A percentile compares a stretch with the other conserved stretches of the same genome.
These are phyloP conservation scores for Floccularia luteovirens DNA, from an alignment of 768 basidiomycete genomes.

Conservation along the genomic window DNA sequence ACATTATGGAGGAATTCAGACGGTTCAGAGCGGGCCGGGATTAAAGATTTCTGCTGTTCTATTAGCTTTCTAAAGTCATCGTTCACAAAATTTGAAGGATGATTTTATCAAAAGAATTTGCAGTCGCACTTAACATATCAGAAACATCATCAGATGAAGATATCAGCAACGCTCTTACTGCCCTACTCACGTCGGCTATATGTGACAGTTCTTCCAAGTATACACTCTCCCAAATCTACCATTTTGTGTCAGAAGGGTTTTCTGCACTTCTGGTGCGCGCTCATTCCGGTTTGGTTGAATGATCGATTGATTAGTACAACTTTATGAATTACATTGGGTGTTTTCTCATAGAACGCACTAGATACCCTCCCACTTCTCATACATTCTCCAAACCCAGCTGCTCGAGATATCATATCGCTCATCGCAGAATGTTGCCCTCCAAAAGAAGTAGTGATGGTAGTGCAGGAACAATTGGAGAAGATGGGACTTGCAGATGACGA, in stretches of 20 bases:
- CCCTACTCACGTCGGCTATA: constrained; percentile 26
- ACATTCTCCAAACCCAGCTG: constrained; percentile 25
- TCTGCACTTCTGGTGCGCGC: constrained; percentile 13
- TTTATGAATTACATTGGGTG: background rate
- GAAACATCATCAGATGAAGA: too few relatives aligned
- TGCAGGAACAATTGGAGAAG: constrained; percentile 36
- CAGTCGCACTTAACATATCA: too few relatives aligned
- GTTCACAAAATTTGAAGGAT: too few relatives aligned
- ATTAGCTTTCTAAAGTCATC: too few relatives aligned
- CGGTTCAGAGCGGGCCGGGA: too few relatives aligned
- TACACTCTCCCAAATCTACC: constrained; percentile 22
- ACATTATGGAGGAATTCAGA: too few relatives aligned
- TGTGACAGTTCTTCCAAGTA: constrained; percentile 19
- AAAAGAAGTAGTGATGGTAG: constrained; percentile 39
- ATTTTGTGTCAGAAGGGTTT: constrained; percentile 6
- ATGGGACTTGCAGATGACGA: constrained; percentile 16
- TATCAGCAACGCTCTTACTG: constrained; percentile 17
- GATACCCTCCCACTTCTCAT: constrained; percentile 32
- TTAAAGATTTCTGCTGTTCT: too few relatives aligned
- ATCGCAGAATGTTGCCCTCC: constrained; percentile 32
- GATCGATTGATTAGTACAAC: constrained; percentile 7
- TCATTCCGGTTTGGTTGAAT: constrained; percentile 13
- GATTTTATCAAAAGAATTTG: too few relatives aligned
- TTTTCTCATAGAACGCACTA: constrained; percentile 32
- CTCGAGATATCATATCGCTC: constrained; percentile 28